Evolutionary conservation across 805 yeast species (phyloP).

Genomic region (Saturnispora saitoi): DNA sequence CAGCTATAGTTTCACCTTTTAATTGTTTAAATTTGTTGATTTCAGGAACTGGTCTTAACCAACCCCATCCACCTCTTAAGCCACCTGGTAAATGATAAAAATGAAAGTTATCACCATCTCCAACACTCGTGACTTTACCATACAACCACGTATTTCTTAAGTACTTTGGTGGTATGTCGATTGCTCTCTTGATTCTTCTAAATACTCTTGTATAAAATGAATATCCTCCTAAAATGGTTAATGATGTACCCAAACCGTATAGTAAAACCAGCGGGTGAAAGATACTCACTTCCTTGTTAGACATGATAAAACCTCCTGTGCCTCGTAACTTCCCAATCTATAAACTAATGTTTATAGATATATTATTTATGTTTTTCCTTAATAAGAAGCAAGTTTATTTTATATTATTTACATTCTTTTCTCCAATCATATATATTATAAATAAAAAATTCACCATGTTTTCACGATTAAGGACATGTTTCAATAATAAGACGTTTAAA

Average conservation of each 20-base stretch:
- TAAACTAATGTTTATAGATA: neutral
- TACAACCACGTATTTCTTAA: conserved; percentile 39
- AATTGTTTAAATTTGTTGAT: conserved; percentile 36
- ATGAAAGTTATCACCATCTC: conserved; percentile 93
- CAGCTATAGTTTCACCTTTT: conserved; percentile 63
- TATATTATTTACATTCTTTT: neutral
- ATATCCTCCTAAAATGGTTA: conserved; percentile 33
- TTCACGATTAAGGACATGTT: neutral
- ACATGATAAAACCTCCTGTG: conserved; percentile 2
- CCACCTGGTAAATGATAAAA: conserved; percentile 95
- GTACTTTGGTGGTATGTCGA: conserved; percentile 39
- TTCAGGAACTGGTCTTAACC: conserved; percentile 65
- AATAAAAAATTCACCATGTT: neutral
- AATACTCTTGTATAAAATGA: conserved; percentile 38
- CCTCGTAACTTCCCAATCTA: neutral
- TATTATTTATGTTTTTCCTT: neutral
- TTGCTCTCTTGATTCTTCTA: conserved; percentile 41
- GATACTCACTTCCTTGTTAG: conserved; percentile 14
- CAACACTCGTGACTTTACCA: conserved; percentile 83
- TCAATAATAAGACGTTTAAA: neutral
- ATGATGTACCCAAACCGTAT: conserved; percentile 25
- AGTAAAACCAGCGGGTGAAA: conserved; percentile 25
- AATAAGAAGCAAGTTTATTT: neutral
- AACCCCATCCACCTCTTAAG: conserved; percentile 80
- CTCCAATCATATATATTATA: neutral